phyloP scores from a whole-genome alignment of 2,329 filamentous ascomycete species.

The Nemania abortiva region DNA sequence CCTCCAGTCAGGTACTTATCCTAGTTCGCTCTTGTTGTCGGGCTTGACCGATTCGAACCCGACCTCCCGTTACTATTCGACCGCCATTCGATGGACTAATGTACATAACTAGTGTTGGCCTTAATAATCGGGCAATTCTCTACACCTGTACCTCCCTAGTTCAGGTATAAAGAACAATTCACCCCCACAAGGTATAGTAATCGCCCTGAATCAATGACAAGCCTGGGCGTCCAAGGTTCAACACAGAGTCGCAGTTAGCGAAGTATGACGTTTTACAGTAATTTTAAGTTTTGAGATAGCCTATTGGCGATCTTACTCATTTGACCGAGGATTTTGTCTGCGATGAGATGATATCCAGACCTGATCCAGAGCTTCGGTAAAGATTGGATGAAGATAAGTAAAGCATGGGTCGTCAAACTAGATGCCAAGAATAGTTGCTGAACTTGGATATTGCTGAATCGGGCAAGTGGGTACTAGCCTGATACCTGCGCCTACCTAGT shows the following conservation, averaged over 20 bases:
- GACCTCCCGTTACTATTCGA: not conserved
- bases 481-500: not conserved
- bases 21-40: not conserved
- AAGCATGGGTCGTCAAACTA: not conserved
- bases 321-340: not conserved
- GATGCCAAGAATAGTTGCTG: conserved; percentile 13
- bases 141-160: no score
- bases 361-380: no score
- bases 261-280: no score
- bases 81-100: not conserved
- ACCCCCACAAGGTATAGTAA: not conserved
- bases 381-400: not conserved
- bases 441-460: conserved; percentile 35
- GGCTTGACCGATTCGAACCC: not conserved
- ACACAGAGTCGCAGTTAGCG: not conserved
- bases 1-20: not conserved
- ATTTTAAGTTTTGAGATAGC: not conserved
- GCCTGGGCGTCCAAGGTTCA: not conserved
- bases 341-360: not conserved
- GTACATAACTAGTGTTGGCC: not conserved
- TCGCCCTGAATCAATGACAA: not conserved
- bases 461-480: conserved; percentile 28
- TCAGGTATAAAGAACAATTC: not conserved
- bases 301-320: not conserved
- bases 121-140: not conserved